Conservation (phyloP, 225 moss, liverwort and hornwort genomes). For the Lunularia cruciata region DNA sequence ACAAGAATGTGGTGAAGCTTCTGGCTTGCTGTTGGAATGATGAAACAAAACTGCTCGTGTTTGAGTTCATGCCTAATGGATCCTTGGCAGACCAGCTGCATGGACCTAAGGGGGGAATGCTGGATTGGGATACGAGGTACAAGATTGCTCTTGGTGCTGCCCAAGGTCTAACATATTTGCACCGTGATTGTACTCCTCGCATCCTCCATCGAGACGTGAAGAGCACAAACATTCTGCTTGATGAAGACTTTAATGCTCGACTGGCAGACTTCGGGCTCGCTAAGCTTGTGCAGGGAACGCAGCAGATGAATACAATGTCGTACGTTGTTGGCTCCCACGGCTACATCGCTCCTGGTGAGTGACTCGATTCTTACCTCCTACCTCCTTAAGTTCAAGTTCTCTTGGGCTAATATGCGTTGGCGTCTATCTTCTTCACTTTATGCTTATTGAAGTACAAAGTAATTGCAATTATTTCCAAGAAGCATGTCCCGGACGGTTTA, state of each 20-base stretch:
- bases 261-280: constrained; percentile 48
- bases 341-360: constrained; percentile 48
- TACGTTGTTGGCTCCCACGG: constrained; percentile 40
- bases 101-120: constrained; percentile 35
- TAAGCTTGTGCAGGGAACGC: constrained; percentile 28
- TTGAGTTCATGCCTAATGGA: constrained; percentile 42
- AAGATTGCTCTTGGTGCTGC: constrained; percentile 45
- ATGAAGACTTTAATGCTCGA: constrained; percentile 35
- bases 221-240: constrained; percentile 38
- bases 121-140: constrained; percentile 42
- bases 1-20: constrained; percentile 43
- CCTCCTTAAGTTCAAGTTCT: too few relatives aligned
- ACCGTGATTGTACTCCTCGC: constrained; percentile 44
- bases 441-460: too few relatives aligned
- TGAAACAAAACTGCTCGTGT: constrained; percentile 41
- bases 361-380: neutral
- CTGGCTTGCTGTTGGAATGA: constrained; percentile 36
- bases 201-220: constrained; percentile 46
- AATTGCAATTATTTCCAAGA: too few relatives aligned
- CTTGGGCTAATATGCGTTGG: too few relatives aligned
- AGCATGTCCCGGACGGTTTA: too few relatives aligned
- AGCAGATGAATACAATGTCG: constrained; percentile 35
- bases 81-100: constrained; percentile 43
- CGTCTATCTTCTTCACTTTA: too few relatives aligned
- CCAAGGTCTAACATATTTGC: constrained; percentile 42